Conservation (phyloP, 495 filamentous ascomycete species). For the Aspergillus sclerotioniger region DNA sequence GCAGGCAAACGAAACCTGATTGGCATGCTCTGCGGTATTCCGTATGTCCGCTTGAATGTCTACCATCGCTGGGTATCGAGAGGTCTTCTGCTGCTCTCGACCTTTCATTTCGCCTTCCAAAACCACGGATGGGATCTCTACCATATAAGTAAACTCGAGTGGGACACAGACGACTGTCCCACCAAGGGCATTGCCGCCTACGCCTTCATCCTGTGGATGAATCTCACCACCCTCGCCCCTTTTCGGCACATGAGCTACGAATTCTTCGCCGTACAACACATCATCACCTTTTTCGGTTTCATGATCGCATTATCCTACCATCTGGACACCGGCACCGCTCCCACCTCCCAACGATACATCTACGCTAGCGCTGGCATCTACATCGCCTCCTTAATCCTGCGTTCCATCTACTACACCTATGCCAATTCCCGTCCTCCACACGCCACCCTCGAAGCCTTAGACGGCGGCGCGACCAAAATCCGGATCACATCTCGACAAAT, state of each 20-base stretch:
- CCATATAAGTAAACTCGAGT: neutral
- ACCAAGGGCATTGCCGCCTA: constrained; percentile 1
- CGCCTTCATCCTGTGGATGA: constrained; percentile 3
- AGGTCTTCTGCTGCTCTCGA: neutral
- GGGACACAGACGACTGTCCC: neutral
- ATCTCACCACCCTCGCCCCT: neutral
- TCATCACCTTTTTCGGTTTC: constrained; percentile 4
- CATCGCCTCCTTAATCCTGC: neutral
- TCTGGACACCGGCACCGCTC: neutral
- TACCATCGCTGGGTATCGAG: constrained; percentile 1
- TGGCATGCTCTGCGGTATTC: neutral
- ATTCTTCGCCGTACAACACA: neutral
- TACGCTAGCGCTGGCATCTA: neutral
- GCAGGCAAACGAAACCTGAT: neutral
- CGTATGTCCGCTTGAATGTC: neutral
- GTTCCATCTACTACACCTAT: neutral
- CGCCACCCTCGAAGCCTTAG: neutral
- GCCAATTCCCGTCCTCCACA: neutral
- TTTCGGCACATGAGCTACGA: neutral
- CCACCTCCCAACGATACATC: neutral
- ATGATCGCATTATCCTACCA: neutral
- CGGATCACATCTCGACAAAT: neutral
- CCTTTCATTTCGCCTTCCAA: neutral
- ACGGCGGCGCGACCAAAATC: neutral
- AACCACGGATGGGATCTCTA: constrained; percentile 2